Percentiles rank a stretch among this genome's conserved stretches.
Evolutionary conservation across 169 alveolate genomes (phyloP).

Genomic region (Plasmodium gaboni): DNA sequence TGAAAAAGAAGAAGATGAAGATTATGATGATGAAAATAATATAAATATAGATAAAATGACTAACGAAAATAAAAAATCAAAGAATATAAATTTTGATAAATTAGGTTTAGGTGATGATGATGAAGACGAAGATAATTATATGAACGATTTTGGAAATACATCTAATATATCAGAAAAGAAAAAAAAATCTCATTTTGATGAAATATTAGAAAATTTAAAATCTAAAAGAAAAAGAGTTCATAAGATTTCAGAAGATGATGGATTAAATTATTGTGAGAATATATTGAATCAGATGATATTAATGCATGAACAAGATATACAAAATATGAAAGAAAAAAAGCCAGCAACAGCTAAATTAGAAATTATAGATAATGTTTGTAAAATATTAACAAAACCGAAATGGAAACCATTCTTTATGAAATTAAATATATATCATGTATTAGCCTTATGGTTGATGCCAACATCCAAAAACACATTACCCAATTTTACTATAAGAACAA

Average conservation of each 20-base stretch:
- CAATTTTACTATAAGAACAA: conserved; percentile 85
- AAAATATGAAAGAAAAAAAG: conserved; percentile 83
- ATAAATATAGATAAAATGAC: not conserved
- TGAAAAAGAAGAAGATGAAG: conserved; percentile 5
- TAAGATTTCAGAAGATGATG: conserved; percentile 71
- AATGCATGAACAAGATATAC: conserved; percentile 82
- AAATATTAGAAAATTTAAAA: conserved; percentile 73
- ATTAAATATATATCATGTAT: conserved; percentile 87
- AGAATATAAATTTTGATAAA: not conserved
- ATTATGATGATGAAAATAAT: not conserved
- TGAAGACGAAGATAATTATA: conserved; percentile 30
- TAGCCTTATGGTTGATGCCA: conserved; percentile 88
- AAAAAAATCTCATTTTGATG: conserved; percentile 71
- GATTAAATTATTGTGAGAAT: conserved; percentile 70
- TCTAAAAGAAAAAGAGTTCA: conserved; percentile 44
- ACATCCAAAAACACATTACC: conserved; percentile 89
- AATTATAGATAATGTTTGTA: conserved; percentile 85
- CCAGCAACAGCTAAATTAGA: conserved; percentile 88
- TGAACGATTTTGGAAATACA: not conserved
- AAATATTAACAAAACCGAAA: conserved; percentile 84
- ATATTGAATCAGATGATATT: conserved; percentile 78
- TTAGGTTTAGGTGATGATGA: conserved; percentile 2
- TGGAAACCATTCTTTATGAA: conserved; percentile 88
- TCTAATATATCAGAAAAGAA: conserved; percentile 45
- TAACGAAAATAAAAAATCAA: conserved; percentile 22